Base-by-base conservation (phyloP, 805 yeast species). In the Candida lessepsii region DNA sequence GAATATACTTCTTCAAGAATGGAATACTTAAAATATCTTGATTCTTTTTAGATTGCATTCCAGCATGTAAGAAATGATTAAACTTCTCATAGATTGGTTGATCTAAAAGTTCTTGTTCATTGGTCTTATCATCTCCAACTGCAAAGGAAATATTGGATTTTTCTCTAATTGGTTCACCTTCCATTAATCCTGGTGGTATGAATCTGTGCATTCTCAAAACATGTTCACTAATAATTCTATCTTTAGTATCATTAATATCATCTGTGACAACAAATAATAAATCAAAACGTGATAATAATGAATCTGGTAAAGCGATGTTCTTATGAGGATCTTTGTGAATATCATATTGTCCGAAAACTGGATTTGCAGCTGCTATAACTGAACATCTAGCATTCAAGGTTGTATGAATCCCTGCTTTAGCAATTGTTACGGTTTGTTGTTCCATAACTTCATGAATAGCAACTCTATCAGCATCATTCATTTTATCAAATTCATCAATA, bases 401-500 rank as follows among this genome's bases (percentile, higher is more conserved):
- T 2, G 98, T 90, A 62, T 91, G 97, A 54, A 91, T 91, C 48
- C 99, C 99, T 4, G 98, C 99, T 62, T 91, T 91, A 38, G 98
- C 96, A 56, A 91, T 90, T 2, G 98, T 90, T 20, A 91, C 96
- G 0, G 99, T 93, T 63, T 93, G 99, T 67, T 93, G 99, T 70
- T 93, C 99, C 99, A 93, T 93, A 36, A 93, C 99, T 75, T 93
- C 99, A 65, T 93, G 99, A 56, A 93, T 93, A 1, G 98, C 98
- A 38, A 93, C 98, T 59, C 99, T 78, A 68, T 93, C 99, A 19
- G 81, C 79, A 61, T 93, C 99, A 47, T 86, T 83, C 99, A 93
- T 93, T 65, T 93, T 93, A 68, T 91, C 99, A 58, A 93, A 93
- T 71, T 93, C 99, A 73, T 93, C 99, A 55, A 93, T 95, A 76